These are phyloP conservation scores for Xanthoconium stramineum DNA, from an alignment of 768 basidiomycete species.

Conservation along the genomic window DNA sequence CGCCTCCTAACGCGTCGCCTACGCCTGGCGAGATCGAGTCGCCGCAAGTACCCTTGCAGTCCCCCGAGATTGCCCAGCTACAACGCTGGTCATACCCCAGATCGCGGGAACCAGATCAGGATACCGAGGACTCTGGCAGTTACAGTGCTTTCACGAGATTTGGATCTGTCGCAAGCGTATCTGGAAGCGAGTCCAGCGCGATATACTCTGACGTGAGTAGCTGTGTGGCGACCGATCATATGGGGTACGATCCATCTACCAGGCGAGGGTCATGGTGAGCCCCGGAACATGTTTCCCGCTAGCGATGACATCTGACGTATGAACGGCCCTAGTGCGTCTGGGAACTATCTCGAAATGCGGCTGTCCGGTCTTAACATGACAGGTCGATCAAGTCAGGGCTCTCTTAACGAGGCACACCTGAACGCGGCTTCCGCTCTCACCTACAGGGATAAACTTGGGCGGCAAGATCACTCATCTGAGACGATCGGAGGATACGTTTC, in stretches of 20 bases:
- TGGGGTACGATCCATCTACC: slow-evolving; percentile 31
- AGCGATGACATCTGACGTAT: slow-evolving; percentile 26
- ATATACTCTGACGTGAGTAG: slow-evolving; percentile 46
- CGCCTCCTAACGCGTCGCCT: slow-evolving; percentile 46
- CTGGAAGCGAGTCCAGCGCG: slow-evolving; percentile 57
- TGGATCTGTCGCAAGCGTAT: slow-evolving; percentile 57
- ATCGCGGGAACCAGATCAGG: slow-evolving; percentile 41
- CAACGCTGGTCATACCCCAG: slow-evolving; percentile 45
- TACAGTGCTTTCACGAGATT: slow-evolving; percentile 51
- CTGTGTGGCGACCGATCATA: slow-evolving; percentile 31
- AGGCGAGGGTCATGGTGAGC: slow-evolving; percentile 33
- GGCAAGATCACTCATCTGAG: slow-evolving; percentile 23
- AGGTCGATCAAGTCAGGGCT: slow-evolving; percentile 31
- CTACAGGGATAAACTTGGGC: slow-evolving; percentile 25
- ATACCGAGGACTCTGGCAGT: slow-evolving; percentile 50
- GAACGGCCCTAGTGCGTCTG: slow-evolving; percentile 27
- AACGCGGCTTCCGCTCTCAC: slow-evolving; percentile 17
- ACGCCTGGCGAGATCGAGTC: slow-evolving; percentile 44
- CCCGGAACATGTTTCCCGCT: slow-evolving; percentile 1
- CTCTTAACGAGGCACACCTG: slow-evolving; percentile 30
- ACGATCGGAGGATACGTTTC: slow-evolving; percentile 37
- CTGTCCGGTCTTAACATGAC: slow-evolving; percentile 32
- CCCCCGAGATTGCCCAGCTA: slow-evolving; percentile 42
- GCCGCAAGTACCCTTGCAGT: slow-evolving; percentile 25
- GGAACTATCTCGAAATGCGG: slow-evolving; percentile 27